Evolutionary conservation across 805 yeast genomes (phyloP).

Genomic region (Pichia nanzhaoensis): DNA sequence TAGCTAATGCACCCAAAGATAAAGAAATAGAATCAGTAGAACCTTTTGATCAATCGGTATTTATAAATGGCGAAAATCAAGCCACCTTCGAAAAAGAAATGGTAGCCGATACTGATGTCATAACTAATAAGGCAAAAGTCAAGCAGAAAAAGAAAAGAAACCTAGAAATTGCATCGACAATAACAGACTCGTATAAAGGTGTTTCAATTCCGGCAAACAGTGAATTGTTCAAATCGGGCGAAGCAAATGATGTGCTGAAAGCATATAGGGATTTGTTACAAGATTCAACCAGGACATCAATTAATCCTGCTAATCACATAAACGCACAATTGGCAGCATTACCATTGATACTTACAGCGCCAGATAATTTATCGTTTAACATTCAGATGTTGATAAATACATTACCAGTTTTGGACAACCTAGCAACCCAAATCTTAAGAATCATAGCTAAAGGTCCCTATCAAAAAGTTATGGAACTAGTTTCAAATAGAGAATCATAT

Average conservation of each 20-base stretch:
- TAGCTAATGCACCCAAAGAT: background rate
- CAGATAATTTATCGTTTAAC: slow-evolving; percentile 50
- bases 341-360: slow-evolving; percentile 52
- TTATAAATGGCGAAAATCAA: background rate
- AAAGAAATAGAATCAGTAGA: background rate
- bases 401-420: slow-evolving; percentile 71
- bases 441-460: slow-evolving; percentile 68
- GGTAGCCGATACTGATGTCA: background rate
- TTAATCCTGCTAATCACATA: slow-evolving; percentile 21
- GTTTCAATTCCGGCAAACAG: slow-evolving; percentile 31
- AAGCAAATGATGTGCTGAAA: slow-evolving; percentile 19
- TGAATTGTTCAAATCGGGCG: slow-evolving; percentile 25
- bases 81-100: background rate
- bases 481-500: slow-evolving; percentile 58
- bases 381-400: slow-evolving; percentile 61
- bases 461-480: slow-evolving; percentile 65
- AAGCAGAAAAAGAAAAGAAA: background rate
- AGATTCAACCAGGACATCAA: slow-evolving; percentile 12
- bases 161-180: background rate
- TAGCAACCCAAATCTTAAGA: slow-evolving; percentile 73
- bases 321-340: slow-evolving; percentile 53
- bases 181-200: slow-evolving; percentile 25
- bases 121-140: background rate
- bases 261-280: slow-evolving; percentile 24
- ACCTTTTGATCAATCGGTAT: background rate